phyloP scores from a whole-genome alignment of 2,329 filamentous ascomycete genomes.

The Sporothrix pseudoabietina region DNA sequence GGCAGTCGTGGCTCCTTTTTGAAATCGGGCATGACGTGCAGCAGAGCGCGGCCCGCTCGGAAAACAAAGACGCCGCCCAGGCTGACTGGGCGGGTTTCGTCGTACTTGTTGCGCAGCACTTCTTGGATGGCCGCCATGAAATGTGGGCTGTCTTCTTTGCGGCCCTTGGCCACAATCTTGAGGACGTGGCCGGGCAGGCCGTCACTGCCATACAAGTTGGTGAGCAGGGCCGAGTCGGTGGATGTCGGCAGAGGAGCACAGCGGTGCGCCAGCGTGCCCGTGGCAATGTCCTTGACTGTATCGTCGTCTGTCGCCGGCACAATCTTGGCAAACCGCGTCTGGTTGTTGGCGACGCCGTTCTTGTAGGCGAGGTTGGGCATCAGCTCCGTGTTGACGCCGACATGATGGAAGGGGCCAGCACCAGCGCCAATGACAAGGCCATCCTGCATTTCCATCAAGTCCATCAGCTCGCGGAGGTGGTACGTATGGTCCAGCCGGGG shows the following conservation, averaged over 20 bases:
- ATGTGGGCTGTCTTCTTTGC: conserved; percentile 38
- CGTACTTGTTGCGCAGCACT: conserved; percentile 40
- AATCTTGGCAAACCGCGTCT: conserved; percentile 32
- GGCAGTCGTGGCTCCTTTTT: conserved; percentile 39
- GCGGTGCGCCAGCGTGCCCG: not conserved
- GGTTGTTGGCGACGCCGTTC: conserved; percentile 30
- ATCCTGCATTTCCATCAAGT: conserved; percentile 31
- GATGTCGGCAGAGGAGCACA: conserved; percentile 33
- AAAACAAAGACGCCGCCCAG: conserved; percentile 48
- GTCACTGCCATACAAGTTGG: conserved; percentile 46
- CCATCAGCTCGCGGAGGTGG: conserved; percentile 27
- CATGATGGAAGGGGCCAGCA: conserved; percentile 32
- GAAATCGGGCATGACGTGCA: conserved; percentile 53
- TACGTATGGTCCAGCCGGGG: conserved; percentile 30
- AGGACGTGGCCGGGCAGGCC: conserved; percentile 43
- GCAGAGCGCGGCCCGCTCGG: conserved; percentile 42
- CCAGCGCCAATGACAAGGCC: conserved; percentile 31
- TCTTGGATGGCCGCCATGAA: conserved; percentile 43
- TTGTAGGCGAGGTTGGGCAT: conserved; percentile 29
- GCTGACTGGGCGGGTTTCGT: conserved; percentile 39
- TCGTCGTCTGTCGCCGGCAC: conserved; percentile 9
- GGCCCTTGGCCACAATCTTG: conserved; percentile 42
- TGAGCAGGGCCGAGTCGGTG: conserved; percentile 47
- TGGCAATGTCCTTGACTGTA: conserved; percentile 25
- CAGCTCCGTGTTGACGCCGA: conserved; percentile 33